Conservation (phyloP, 331 rosid genomes). For the Erythrophleum ivorense region DNA sequence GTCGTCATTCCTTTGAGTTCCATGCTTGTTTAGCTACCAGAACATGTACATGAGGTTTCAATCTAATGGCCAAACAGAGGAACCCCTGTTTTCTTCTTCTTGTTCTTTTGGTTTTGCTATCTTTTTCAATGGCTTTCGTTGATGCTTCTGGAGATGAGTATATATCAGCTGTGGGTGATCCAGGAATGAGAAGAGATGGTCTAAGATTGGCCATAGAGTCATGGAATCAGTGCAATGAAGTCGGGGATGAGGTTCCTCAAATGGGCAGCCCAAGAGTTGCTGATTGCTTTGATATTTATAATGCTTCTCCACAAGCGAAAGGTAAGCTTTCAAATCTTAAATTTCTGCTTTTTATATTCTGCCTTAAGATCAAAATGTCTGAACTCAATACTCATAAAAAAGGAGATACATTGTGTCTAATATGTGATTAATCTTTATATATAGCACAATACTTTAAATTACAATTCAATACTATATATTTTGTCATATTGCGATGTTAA, state of each 20-base stretch:
- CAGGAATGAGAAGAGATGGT: constrained; percentile 50
- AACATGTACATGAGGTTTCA: background rate
- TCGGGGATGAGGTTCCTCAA: constrained; percentile 50
- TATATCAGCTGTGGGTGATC: constrained; percentile 53
- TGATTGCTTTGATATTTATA: constrained; percentile 48
- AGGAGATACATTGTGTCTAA: background rate
- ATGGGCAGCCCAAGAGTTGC: constrained; percentile 57
- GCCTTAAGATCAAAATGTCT: background rate
- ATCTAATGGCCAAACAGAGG: constrained; percentile 41
- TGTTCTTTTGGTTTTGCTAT: constrained; percentile 28
- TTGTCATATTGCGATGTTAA: background rate
- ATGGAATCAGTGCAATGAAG: constrained; percentile 57
- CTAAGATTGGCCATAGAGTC: constrained; percentile 51
- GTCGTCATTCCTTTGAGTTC: background rate
- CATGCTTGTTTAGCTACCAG: background rate
- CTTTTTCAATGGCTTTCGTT: constrained; percentile 6
- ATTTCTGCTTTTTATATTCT: background rate
- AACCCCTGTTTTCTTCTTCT: constrained; percentile 25
- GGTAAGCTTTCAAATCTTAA: constrained; percentile 14
- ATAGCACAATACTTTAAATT: too few relatives aligned
- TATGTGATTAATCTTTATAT: too few relatives aligned
- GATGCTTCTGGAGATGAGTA: constrained; percentile 28
- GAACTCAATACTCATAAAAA: background rate
- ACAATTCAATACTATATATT: too few relatives aligned
- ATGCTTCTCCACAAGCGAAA: constrained; percentile 10